Percentiles rank a stretch among this genome's conserved stretches.
Evolutionary conservation across 1,284 basidiomycete genomes (phyloP).

Genomic region (Phellinidium pouzarii): DNA sequence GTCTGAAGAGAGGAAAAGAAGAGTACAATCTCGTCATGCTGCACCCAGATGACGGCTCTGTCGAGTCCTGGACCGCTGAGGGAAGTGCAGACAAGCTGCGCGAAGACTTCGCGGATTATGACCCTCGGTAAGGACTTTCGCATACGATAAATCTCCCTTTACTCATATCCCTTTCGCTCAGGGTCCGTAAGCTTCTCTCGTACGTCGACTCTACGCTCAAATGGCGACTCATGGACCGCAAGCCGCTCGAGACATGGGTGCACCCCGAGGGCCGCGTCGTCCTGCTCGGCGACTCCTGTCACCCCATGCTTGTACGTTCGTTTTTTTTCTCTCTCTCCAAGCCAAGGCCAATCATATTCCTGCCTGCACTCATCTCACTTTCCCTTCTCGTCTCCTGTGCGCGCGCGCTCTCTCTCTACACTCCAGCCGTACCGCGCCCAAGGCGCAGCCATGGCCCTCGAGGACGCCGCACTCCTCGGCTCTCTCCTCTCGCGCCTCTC

Average conservation of each 20-base stretch:
- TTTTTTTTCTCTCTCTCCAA: background rate
- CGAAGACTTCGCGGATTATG: constrained; percentile 37
- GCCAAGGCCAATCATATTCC: no score
- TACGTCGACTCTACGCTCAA: constrained; percentile 41
- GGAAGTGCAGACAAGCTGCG: constrained; percentile 41
- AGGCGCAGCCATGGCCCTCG: constrained; percentile 63
- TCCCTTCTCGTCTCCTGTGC: no score
- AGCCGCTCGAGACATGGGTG: constrained; percentile 42
- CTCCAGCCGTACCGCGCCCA: constrained; percentile 59
- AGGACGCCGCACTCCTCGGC: constrained; percentile 59
- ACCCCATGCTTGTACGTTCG: constrained; percentile 55
- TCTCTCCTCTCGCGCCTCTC: constrained; percentile 47
- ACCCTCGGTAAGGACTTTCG: constrained; percentile 31
- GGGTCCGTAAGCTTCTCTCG: constrained; percentile 41
- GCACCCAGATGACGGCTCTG: constrained; percentile 37
- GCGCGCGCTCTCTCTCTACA: no score
- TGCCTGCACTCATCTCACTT: background rate
- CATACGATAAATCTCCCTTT: background rate
- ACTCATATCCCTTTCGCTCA: constrained; percentile 20
- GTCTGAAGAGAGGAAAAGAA: constrained; percentile 31
- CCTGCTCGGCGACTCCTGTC: constrained; percentile 52
- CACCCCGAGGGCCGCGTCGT: constrained; percentile 40
- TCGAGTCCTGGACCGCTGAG: constrained; percentile 40
- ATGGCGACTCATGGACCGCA: constrained; percentile 46
- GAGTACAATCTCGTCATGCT: constrained; percentile 39